Evolutionary conservation across 1,139 yeast genomes (phyloP).

Genomic region (Debaryomyces psychrophilus): DNA sequence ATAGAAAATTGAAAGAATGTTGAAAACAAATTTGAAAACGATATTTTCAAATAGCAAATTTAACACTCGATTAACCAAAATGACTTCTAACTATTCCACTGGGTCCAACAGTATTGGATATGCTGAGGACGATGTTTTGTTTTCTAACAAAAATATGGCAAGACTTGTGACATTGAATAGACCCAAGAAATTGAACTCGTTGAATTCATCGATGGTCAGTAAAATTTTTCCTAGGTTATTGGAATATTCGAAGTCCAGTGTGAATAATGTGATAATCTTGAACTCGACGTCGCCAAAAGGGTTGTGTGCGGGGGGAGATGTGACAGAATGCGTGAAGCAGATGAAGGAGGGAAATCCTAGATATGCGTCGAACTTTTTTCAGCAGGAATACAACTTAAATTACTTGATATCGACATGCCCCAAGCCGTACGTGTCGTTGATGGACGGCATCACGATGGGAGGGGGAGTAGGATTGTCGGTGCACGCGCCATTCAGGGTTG

Average conservation of each 20-base stretch:
- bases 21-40: conserved; percentile 10
- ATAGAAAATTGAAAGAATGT: conserved; percentile 6
- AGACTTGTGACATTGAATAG: conserved; percentile 79
- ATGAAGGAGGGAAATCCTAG: conserved; percentile 52
- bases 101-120: conserved; percentile 15
- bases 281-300: conserved; percentile 68
- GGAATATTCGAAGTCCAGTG: conserved; percentile 73
- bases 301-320: conserved; percentile 94
- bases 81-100: conserved; percentile 11
- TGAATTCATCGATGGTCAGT: conserved; percentile 76
- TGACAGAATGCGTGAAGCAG: conserved; percentile 68
- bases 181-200: conserved; percentile 81
- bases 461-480: conserved; percentile 95
- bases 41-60: conserved; percentile 5
- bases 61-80: conserved; percentile 2
- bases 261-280: conserved; percentile 67
- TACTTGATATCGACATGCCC: conserved; percentile 76
- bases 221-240: conserved; percentile 73
- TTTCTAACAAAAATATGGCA: conserved; percentile 64
- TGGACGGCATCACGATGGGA: conserved; percentile 97
- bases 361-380: conserved; percentile 69
- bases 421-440: conserved; percentile 81
- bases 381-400: conserved; percentile 79
- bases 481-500: conserved; percentile 93
- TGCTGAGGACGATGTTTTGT: conserved; percentile 60